Evolutionary conservation across 305 asterid genomes (phyloP), one percentile per base, ranked within the genome.

Genomic region (Euphrasia arctica): DNA sequence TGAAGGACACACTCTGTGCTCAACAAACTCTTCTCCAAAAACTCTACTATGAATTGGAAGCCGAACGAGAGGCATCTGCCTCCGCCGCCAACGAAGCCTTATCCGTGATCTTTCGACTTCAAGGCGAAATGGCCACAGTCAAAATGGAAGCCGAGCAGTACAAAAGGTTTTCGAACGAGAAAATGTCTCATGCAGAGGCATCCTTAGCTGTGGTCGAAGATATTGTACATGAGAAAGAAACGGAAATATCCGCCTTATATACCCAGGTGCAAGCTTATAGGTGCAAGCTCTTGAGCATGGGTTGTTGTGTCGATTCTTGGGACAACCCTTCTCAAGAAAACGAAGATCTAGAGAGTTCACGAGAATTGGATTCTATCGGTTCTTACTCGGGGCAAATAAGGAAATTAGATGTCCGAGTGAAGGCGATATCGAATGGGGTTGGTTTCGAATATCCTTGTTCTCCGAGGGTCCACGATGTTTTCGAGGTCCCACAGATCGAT

Each of bases 141-240:
- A 80, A 79, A 65, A 77, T 91, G 92, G 98, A 89, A 54, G 84
- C 95, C 0, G 95, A 86, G 71, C 96, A 91, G 32, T 91, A 86
- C 58, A 89, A 89, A 74, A 79, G 96, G 75, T 49, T 91, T 68
- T 81, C 88, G 0, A 96, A 91, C 76, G 84, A 83, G 74, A 91
- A 88, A 73, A 89, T 91, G 68, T 70, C 75, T 50, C 88, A 89
- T 10, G 96, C 90, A 0, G 95, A 89, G 72, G 96, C 85, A 70
- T 89, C 92, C 9, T 59, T 89, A 14, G 81, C 86, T 3, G 76
- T 88, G 18, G 73, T 83, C 0, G 87, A 85, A 75, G 95, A 91
- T 64, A 73, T 80, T 10, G 79, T 89, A 56, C 75, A 78, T 72
- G 90, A 85, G 75, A 89, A 83, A 31, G 98, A 89, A 74, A 80